A percentile compares a stretch with the other conserved stretches of the same genome.
Conservation (phyloP, 768 basidiomycete species). For the Lactarius evosmus region DNA sequence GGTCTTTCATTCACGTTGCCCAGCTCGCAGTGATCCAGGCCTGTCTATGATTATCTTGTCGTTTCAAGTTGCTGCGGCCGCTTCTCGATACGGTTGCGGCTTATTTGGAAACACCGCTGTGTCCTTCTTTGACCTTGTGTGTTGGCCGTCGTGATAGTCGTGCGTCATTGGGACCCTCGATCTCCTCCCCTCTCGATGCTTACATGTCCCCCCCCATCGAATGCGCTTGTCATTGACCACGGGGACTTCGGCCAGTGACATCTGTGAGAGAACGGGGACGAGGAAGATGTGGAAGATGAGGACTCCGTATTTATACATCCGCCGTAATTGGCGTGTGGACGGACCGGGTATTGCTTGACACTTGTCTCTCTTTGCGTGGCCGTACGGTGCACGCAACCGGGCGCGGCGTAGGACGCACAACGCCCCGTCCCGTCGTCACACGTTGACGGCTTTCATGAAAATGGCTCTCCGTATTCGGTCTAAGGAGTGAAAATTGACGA, state of each 20-base stretch:
- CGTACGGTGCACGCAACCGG: background rate
- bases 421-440: background rate
- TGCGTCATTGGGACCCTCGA: conserved; percentile 6
- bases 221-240: background rate
- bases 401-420: background rate
- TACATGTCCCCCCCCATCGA: background rate
- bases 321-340: conserved; percentile 3
- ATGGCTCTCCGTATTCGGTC: background rate
- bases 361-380: background rate
- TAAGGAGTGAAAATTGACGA: background rate
- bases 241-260: background rate
- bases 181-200: conserved; percentile 2
- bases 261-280: conserved; percentile 4
- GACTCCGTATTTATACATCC: background rate
- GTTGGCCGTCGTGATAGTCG: background rate
- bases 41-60: background rate
- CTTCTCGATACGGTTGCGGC: background rate
- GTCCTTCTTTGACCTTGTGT: background rate
- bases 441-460: background rate
- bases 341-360: background rate
- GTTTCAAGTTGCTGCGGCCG: background rate
- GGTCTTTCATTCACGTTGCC: background rate
- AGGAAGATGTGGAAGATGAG: no score
- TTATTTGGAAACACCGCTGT: background rate
- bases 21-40: background rate